Evolutionary conservation across 1,284 basidiomycete genomes (phyloP).

Genomic region (Rhodofomes roseus): DNA sequence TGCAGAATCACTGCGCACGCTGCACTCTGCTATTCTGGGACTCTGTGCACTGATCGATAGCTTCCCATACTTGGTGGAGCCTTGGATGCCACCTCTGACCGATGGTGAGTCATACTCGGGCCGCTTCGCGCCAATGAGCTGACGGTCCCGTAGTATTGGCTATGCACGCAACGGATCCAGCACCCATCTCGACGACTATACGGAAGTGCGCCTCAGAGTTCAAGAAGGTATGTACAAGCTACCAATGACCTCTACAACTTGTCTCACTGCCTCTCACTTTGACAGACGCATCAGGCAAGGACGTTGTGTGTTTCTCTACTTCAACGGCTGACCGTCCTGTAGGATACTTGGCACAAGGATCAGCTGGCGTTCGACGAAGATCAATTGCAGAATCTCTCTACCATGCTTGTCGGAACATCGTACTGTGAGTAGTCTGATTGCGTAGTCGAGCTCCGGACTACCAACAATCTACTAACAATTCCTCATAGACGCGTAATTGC

Average conservation of each 20-base stretch:
- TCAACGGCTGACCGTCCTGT: background rate
- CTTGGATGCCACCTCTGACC: conserved; percentile 75
- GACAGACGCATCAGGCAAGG: conserved; percentile 65
- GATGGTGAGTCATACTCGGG: conserved; percentile 48
- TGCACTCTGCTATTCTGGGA: conserved; percentile 91
- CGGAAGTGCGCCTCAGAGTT: conserved; percentile 87
- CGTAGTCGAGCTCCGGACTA: background rate
- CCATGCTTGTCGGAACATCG: conserved; percentile 87
- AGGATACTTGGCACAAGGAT: conserved; percentile 94
- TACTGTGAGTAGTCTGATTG: conserved; percentile 62
- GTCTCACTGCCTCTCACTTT: conserved; percentile 1
- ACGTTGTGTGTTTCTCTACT: conserved; percentile 3
- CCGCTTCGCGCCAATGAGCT: background rate
- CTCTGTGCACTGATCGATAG: conserved; percentile 82
- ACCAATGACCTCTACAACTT: background rate
- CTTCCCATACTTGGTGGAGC: conserved; percentile 74
- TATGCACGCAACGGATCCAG: conserved; percentile 84
- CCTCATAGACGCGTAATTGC: background rate
- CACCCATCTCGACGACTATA: conserved; percentile 90
- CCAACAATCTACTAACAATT: background rate
- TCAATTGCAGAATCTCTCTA: conserved; percentile 82
- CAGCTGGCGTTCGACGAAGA: conserved; percentile 89
- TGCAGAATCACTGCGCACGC: conserved; percentile 65
- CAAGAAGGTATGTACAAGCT: conserved; percentile 64
- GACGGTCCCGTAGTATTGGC: conserved; percentile 52